Base-by-base conservation (phyloP, 768 basidiomycete genomes). In the Butyriboletus loyo region DNA sequence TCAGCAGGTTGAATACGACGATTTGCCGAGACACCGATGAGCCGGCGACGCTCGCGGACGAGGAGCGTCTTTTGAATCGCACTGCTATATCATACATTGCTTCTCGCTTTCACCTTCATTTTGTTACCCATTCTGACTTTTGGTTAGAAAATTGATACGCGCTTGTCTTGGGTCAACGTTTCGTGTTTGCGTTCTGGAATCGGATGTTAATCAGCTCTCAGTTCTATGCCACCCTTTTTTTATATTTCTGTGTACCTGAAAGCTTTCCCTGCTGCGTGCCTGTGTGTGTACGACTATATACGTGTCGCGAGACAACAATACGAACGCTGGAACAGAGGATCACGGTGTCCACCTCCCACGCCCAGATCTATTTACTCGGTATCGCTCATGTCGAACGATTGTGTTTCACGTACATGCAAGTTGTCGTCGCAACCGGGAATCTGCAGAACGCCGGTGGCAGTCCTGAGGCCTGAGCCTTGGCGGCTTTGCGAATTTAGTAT, bases 1-100 rank as follows among this genome's bases (percentile, higher is more conserved):
- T 53, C 68, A 77, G 36, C 76, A 84, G 58, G 72, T 83, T 45
- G 79, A 80, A 25, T 83, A 80, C 50, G 80, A 81, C 49, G 62
- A 68, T 6, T 1, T 47, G 22, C 54, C 59, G 6, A 55, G 54
- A 14, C 59, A 50, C 38, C 56, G 57, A 37, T 67, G 49, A 59
- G 25, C 13, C 10, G 7, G 28, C 31, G 27, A n/a, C 22, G 35
- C 34, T 7, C 17, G 15, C 19, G 21, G 19, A 24, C 35, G 25
- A n/a, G 32, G 3, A 24, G 39, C 37, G 19, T 31, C 15, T 24
- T 28, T 22, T 22, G 17, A 19, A 25, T 34, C 28, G 3, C 19
- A 35, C 7, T 32, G 39, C 30, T 17, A 4, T 24, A 42, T 15
- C n/a, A 21, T 41, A 32, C 41, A 22, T 39, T 32, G 4, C 27